phyloP scores from a whole-genome alignment of 164 flowering plant genomes.

The Hamamelis virginiana region DNA sequence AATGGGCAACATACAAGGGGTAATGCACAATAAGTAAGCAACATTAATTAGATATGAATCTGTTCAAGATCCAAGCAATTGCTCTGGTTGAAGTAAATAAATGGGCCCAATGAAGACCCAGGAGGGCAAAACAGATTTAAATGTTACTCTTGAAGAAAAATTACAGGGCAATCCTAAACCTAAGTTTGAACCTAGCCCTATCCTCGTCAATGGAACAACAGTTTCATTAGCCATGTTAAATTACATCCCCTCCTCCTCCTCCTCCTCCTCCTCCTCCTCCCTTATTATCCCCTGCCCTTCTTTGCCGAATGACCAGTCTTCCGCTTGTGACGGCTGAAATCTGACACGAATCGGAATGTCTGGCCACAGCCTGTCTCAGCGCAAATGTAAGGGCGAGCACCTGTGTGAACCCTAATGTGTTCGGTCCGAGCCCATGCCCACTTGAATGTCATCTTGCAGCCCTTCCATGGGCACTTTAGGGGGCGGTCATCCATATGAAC shows the following conservation, averaged over 20 bases:
- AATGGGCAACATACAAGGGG: no score
- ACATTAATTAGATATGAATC: not conserved
- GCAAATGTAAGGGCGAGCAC: constrained; percentile 91
- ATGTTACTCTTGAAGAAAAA: constrained; percentile 18
- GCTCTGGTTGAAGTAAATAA: constrained; percentile 22
- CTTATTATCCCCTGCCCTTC: constrained; percentile 31
- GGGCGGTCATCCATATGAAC: constrained; percentile 95
- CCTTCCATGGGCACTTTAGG: constrained; percentile 95
- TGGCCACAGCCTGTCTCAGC: constrained; percentile 85
- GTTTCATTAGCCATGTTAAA: constrained; percentile 34
- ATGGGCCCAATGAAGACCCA: constrained; percentile 35
- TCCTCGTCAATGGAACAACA: constrained; percentile 23
- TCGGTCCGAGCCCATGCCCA: constrained; percentile 99
- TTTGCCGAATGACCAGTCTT: constrained; percentile 87
- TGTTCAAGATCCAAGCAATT: constrained; percentile 24
- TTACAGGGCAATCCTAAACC: constrained; percentile 27
- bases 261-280: not conserved
- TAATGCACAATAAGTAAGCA: no score
- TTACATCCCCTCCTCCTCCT: not conserved
- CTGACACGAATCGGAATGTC: constrained; percentile 95
- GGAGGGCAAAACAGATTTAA: constrained; percentile 18
- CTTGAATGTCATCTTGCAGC: constrained; percentile 97
- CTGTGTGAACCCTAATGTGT: constrained; percentile 97
- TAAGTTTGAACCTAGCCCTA: constrained; percentile 26
- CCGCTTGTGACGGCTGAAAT: constrained; percentile 98